phyloP scores from a whole-genome alignment of 495 filamentous ascomycete species.

The Neurospora sp. region DNA sequence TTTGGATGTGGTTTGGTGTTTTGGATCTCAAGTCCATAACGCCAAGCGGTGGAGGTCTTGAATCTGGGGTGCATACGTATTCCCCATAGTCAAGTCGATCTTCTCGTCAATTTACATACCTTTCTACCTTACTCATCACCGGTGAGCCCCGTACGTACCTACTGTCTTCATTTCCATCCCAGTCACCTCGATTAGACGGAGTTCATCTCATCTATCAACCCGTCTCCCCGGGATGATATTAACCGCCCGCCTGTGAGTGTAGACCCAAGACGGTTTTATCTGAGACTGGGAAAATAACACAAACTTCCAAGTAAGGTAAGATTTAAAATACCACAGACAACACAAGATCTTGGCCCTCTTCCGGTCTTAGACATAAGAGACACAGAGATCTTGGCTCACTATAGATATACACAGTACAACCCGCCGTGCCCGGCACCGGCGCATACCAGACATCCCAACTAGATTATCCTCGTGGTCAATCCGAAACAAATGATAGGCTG shows the following conservation, averaged over 20 bases:
- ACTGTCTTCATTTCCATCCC: neutral
- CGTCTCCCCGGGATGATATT: neutral
- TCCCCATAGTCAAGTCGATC: neutral
- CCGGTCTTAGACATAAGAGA: neutral
- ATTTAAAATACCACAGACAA: neutral
- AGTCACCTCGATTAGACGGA: neutral
- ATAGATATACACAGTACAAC: neutral
- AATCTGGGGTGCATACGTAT: neutral
- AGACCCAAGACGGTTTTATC: neutral
- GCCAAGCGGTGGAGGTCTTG: neutral
- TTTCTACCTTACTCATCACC: neutral
- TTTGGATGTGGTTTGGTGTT: neutral
- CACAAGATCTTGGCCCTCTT: neutral
- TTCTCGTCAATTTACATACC: neutral
- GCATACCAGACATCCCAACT: neutral
- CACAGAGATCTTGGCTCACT: neutral
- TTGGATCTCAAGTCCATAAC: neutral
- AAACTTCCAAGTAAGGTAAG: neutral
- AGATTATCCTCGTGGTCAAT: neutral
- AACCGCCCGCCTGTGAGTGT: neutral
- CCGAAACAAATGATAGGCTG: neutral
- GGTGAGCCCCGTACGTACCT: neutral
- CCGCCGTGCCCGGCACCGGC: neutral
- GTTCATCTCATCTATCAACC: neutral
- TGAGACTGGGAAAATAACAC: neutral